Evolutionary conservation across 1,284 basidiomycete species (phyloP), one percentile per base, ranked within the genome.

Genomic region (Sporisorium graminicola): DNA sequence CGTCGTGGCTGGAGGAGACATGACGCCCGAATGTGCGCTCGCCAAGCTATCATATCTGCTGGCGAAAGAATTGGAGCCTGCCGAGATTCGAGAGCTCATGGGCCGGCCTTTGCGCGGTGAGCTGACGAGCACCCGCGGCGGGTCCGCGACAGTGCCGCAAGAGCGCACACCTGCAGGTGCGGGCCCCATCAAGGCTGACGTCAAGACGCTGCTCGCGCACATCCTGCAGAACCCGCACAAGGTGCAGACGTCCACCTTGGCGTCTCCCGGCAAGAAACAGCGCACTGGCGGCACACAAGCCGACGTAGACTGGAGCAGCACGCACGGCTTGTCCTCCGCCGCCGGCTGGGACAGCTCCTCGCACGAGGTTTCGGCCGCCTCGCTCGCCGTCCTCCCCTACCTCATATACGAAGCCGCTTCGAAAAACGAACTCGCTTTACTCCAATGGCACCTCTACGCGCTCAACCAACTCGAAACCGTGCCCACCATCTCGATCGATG

Each of bases 1-100:
- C 2, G 80, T 82, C 26, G 80, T 82, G 4, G 77, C 79, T 2
- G 81, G 81, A 3, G 78, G 75, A 13, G 94, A 97, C 85, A 96
- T 97, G 94, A 96, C 95, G 1, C 93, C 94, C 14, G 94, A 97
- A 92, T 93, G 93, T 74, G 94, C 94, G 8, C 89, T 96, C 35
- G 90, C 93, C 13, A 97, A 97, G 86, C 88, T 97, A 10, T 90
- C 91, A 50, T 97, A 97, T 80, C 89, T 97, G 9, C 89, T 97
- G 33, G 93, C 92, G 6, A 96, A 97, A 0, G 92, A 94, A 77
- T 88, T 96, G 2, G 88, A 90, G 1, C 83, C 88, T 0, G 84
- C 87, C 18, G 90, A 94, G 86, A 90, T 96, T 59, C 90, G 93
- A 61, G 88, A 90, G 54, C 88, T 96, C n/a, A 90, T 97, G 76